Evolutionary conservation across 2,329 filamentous ascomycete species (phyloP).

Genomic region (Neocatenulostroma microsporum): DNA sequence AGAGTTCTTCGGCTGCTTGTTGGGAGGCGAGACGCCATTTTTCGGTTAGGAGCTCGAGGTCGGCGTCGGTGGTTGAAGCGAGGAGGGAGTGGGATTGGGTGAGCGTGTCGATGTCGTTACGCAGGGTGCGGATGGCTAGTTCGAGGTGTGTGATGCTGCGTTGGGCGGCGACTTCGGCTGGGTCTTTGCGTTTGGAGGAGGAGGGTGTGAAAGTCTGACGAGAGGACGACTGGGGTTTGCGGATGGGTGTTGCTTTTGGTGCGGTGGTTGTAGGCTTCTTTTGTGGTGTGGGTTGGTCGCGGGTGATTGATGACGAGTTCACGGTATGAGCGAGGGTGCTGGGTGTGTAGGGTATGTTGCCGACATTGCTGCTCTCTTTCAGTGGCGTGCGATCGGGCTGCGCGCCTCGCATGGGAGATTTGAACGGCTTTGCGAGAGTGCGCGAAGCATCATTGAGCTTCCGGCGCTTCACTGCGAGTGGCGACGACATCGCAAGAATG

Average conservation of each 20-base stretch:
- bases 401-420: constrained; percentile 56
- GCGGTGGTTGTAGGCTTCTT: background rate
- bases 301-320: constrained; percentile 7
- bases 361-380: constrained; percentile 11
- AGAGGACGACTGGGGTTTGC: no score
- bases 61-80: constrained; percentile 39
- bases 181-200: constrained; percentile 15
- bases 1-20: constrained; percentile 60
- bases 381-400: constrained; percentile 14
- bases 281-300: background rate
- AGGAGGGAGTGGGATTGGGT: constrained; percentile 49
- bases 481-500: constrained; percentile 45
- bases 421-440: constrained; percentile 63
- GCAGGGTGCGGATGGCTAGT: constrained; percentile 33
- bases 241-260: constrained; percentile 23
- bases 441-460: constrained; percentile 51
- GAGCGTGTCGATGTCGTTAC: constrained; percentile 44
- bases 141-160: constrained; percentile 21
- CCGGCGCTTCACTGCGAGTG: constrained; percentile 52
- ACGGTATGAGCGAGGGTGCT: constrained; percentile 26
- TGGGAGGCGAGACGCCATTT: constrained; percentile 57
- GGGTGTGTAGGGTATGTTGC: constrained; percentile 19
- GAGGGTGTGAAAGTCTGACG: constrained; percentile 24
- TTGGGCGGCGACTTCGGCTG: constrained; percentile 20
- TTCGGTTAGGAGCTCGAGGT: constrained; percentile 48